phyloP scores from a whole-genome alignment of 345 rosid genomes.

The Viola odorata region DNA sequence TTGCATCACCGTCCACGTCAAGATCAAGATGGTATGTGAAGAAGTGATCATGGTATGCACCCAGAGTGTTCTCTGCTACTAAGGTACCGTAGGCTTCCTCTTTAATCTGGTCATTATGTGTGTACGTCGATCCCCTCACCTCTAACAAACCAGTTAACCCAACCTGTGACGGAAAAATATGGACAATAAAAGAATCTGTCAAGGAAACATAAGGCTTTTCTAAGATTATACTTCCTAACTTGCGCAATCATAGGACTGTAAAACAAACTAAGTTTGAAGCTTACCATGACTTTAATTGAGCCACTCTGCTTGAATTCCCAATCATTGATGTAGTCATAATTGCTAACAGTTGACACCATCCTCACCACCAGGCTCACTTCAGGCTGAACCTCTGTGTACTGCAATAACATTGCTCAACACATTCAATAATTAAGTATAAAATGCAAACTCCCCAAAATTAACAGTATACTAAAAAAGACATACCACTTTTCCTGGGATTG shows the following conservation, averaged over 20 bases:
- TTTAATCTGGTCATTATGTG: conserved; percentile 30
- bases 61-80: conserved; percentile 41
- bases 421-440: not conserved
- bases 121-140: conserved; percentile 31
- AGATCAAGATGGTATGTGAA: conserved; percentile 43
- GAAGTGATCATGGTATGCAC: conserved; percentile 46
- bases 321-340: conserved; percentile 21
- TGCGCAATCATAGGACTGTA: too few species aligned
- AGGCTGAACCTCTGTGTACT: conserved; percentile 47
- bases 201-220: too few species aligned
- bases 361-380: conserved; percentile 49
- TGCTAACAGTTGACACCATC: conserved; percentile 34
- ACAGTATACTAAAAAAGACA: not conserved
- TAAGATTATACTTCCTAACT: too few species aligned
- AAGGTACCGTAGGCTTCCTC: conserved; percentile 41
- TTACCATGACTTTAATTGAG: conserved; percentile 32
- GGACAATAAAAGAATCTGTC: too few species aligned
- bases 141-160: conserved; percentile 49
- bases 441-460: not conserved
- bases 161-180: conserved; percentile 29
- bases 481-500: conserved; percentile 9
- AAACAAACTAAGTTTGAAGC: not conserved
- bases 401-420: not conserved
- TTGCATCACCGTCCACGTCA: conserved; percentile 41
- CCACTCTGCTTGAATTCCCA: conserved; percentile 31